phyloP scores from a whole-genome alignment of 2,329 filamentous ascomycete genomes.

The Westerdykella sp. region DNA sequence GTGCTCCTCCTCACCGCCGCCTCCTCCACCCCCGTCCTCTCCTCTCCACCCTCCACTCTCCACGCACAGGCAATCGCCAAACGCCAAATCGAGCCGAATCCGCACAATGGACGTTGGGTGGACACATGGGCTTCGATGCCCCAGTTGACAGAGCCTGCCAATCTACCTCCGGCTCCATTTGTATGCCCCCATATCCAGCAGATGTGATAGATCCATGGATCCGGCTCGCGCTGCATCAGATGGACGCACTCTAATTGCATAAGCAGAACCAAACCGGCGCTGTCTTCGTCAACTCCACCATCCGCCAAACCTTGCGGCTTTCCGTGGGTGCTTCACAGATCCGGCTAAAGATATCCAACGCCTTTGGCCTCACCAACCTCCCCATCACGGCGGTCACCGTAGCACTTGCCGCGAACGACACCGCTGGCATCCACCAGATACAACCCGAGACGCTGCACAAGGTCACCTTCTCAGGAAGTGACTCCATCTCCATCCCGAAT shows the following conservation, averaged over 20 bases:
- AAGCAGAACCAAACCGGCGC: constrained; percentile 46
- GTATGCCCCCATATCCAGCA: constrained; percentile 10
- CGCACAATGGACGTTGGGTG: constrained; percentile 49
- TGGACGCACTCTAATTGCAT: constrained; percentile 7
- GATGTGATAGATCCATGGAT: too few species aligned
- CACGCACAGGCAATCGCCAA: too few species aligned
- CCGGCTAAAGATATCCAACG: constrained; percentile 59
- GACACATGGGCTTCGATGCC: constrained; percentile 62
- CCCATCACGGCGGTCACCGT: constrained; percentile 55
- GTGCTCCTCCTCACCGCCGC: neutral
- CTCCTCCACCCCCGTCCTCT: neutral
- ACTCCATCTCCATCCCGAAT: constrained; percentile 47
- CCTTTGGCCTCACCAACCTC: constrained; percentile 56
- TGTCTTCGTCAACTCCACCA: constrained; percentile 57
- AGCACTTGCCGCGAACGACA: constrained; percentile 50
- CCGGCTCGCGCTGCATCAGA: neutral
- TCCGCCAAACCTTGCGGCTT: constrained; percentile 60
- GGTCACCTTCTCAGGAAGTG: constrained; percentile 54
- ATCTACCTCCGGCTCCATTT: constrained; percentile 56
- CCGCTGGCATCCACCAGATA: constrained; percentile 50
- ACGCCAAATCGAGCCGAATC: constrained; percentile 14
- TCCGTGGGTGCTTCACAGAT: constrained; percentile 52
- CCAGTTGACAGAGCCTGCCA: constrained; percentile 56
- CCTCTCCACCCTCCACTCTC: neutral
- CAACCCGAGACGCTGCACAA: constrained; percentile 47